Evolutionary conservation across 2,329 filamentous ascomycete genomes (phyloP).

Genomic region (Biscogniauxia marginata): DNA sequence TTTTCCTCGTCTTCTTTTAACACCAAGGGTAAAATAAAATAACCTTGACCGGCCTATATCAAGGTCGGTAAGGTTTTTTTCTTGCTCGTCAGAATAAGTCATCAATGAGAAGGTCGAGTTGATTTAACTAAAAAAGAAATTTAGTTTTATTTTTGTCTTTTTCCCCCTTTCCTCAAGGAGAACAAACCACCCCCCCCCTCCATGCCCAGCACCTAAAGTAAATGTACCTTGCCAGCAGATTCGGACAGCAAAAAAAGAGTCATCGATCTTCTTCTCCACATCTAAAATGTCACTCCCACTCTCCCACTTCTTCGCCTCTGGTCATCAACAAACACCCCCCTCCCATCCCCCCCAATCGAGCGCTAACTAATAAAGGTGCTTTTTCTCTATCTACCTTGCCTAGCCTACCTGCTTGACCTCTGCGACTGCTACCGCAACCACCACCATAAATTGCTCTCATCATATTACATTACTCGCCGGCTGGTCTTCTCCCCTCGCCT

Average conservation of each 20-base stretch:
- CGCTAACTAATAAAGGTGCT: background rate
- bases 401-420: background rate
- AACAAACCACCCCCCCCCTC: background rate
- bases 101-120: background rate
- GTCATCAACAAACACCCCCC: background rate
- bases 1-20: background rate
- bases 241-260: slow-evolving; percentile 2
- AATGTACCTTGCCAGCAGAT: background rate
- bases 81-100: background rate
- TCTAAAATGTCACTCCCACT: background rate
- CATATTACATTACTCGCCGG: background rate
- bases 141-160: background rate
- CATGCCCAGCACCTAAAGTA: background rate
- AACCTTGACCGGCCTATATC: background rate
- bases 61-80: background rate
- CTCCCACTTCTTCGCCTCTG: background rate
- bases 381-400: background rate
- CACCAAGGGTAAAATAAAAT: background rate
- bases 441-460: background rate
- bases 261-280: slow-evolving; percentile 1
- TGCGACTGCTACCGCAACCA: background rate
- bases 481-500: background rate
- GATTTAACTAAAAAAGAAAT: background rate
- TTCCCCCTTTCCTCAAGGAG: background rate
- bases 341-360: background rate